Evolutionary conservation across 1,284 basidiomycete species (phyloP).

Genomic region (Lentinula novae-zelandiae): DNA sequence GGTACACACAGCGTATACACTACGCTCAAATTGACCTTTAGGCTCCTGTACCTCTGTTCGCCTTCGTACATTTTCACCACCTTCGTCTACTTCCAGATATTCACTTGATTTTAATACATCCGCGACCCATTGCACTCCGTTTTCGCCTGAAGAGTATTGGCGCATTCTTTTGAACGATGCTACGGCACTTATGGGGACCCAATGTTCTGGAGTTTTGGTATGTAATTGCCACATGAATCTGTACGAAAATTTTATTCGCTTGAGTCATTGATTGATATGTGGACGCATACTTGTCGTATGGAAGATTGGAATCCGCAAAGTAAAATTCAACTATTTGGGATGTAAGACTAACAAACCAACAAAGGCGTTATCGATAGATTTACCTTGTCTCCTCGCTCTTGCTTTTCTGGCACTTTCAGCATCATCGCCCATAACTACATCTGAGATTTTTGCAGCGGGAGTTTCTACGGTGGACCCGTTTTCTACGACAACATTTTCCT

Average conservation of each 20-base stretch:
- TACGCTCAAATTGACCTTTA: conserved; percentile 73
- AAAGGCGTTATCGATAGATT: background rate
- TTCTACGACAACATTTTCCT: background rate
- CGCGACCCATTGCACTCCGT: conserved; percentile 65
- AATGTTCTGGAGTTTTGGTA: conserved; percentile 77
- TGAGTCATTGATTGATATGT: background rate
- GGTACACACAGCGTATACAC: conserved; percentile 76
- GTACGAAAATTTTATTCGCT: background rate
- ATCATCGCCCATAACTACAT: conserved; percentile 14
- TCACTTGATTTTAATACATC: conserved; percentile 61
- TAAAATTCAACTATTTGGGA: conserved; percentile 87
- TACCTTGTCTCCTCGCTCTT: conserved; percentile 17
- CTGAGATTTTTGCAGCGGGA: background rate
- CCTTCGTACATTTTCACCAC: conserved; percentile 72
- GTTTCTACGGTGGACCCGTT: background rate
- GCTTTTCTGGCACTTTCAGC: conserved; percentile 15
- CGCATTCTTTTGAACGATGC: conserved; percentile 97
- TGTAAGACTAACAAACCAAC: background rate
- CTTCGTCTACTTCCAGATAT: conserved; percentile 77
- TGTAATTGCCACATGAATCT: conserved; percentile 96
- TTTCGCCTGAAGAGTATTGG: conserved; percentile 45
- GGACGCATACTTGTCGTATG: conserved; percentile 79
- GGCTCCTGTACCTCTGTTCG: conserved; percentile 69
- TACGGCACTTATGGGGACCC: conserved; percentile 87
- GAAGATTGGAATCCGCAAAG: conserved; percentile 94